Evolutionary conservation across 768 basidiomycete genomes (phyloP), one percentile per base, ranked within the genome.

Genomic region (Boletus patriciae): DNA sequence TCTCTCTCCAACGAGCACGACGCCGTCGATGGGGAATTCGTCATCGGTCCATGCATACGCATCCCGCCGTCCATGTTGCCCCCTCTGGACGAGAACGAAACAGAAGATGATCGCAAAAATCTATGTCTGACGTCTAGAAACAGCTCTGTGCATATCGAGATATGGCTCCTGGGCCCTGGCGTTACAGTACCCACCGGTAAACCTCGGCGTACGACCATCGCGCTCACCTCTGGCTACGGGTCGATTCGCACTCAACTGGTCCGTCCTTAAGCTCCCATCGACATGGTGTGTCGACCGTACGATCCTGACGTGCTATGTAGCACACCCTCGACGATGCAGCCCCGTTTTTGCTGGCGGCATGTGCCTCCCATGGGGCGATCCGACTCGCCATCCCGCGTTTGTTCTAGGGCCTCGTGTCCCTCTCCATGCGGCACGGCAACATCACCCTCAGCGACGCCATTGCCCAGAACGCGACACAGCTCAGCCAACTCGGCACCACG

Each of bases 31-130:
- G 69, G 71, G 34, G 62, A 69, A 47, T 82, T 79, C 69, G 64
- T 77, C 34, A 66, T 83, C 40, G 77, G 82, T 54, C 76, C 82
- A 1, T 57, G 66, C 19, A 64, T 82, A 21, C 31, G 49, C 12
- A 72, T 83, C 44, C 80, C 82, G 0, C 5, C 63, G 0, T 54
- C 70, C 18, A 50, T 79, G 37, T 66, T 82, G 7, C 74, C 78
- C 3, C 75, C 80, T 23, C 61, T 82, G 0, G 41, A 49, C 6
- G 50, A 52, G 0, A 71, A 65, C 23, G 73, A 78, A 58, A 71
- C 74, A 0, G 78, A 78, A 51, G 66, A 58, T 3, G 70, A 73
- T 1, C 69, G 81, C 37, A 76, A 68, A 29, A 79, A 80, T 55
- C 54, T 82, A 1, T 65, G 50, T 9, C 58, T 80, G 10, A 60